Percentiles rank a stretch among this genome's conserved stretches.
phyloP scores from a whole-genome alignment of 768 basidiomycete genomes.

The Mycena chlorophos region DNA sequence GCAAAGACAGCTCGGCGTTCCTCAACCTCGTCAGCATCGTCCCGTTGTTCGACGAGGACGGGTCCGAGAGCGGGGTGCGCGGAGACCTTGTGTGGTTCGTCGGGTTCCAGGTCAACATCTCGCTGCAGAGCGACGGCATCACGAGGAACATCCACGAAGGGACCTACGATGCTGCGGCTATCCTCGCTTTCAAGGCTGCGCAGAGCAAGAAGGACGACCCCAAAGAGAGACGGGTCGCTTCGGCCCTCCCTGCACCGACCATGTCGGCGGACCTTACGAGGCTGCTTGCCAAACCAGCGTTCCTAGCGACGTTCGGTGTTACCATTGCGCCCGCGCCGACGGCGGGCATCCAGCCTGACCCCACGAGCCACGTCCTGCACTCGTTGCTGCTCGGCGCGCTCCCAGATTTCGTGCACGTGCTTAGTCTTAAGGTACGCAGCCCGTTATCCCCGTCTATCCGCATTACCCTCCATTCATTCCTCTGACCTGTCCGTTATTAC shows the following conservation, averaged over 20 bases:
- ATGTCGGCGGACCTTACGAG: conserved; percentile 5
- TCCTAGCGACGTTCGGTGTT: conserved; percentile 13
- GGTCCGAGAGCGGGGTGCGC: conserved; percentile 48
- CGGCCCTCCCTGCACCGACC: conserved; percentile 8
- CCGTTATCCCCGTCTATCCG: background rate
- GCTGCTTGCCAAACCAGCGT: background rate
- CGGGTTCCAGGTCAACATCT: conserved; percentile 94
- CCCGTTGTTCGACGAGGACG: conserved; percentile 70
- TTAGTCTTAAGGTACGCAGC: conserved; percentile 33
- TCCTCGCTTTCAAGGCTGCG: background rate
- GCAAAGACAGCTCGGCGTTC: conserved; percentile 81
- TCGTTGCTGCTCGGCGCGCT: conserved; percentile 59
- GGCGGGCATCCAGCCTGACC: conserved; percentile 22
- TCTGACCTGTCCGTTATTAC: too few species aligned
- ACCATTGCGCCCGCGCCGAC: conserved; percentile 16
- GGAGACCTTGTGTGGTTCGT: conserved; percentile 83
- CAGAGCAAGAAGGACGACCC: background rate
- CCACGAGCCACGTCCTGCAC: conserved; percentile 51
- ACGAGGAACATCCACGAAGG: conserved; percentile 78
- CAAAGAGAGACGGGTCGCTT: background rate
- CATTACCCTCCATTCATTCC: too few species aligned
- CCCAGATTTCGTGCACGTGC: conserved; percentile 85
- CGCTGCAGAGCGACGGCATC: conserved; percentile 82
- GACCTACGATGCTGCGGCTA: conserved; percentile 26
- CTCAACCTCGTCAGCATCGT: conserved; percentile 92